phyloP scores from a whole-genome alignment of 2,329 filamentous ascomycete genomes.

The Tothia fuscella region DNA sequence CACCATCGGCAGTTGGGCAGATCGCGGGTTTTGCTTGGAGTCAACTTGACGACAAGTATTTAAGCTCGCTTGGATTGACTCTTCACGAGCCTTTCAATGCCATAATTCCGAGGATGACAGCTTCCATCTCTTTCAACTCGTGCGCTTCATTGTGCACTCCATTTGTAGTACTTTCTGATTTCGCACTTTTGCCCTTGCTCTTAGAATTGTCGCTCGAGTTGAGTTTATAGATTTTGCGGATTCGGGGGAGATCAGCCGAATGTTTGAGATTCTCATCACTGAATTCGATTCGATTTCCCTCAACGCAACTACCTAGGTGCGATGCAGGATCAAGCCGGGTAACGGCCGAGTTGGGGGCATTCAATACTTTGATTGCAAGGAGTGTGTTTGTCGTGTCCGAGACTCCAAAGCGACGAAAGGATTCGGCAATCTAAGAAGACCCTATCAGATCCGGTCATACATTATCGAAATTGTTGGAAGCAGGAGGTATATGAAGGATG shows the following conservation, averaged over 20 bases:
- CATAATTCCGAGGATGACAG: conserved; percentile 12
- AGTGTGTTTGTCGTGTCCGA: conserved; percentile 56
- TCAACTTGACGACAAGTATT: background rate
- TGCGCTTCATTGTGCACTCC: conserved; percentile 1
- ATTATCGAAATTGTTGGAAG: too few relatives aligned
- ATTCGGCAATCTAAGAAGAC: conserved; percentile 63
- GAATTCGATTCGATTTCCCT: conserved; percentile 49
- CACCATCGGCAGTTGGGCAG: background rate
- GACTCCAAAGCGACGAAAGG: conserved; percentile 82
- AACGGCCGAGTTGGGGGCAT: conserved; percentile 16
- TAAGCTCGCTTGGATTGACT: too few relatives aligned
- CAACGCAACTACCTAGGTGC: conserved; percentile 51
- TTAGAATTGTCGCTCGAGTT: background rate
- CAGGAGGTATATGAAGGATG: background rate
- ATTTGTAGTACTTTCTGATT: background rate
- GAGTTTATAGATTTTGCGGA: conserved; percentile 12
- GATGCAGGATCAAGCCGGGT: conserved; percentile 21
- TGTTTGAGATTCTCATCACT: conserved; percentile 39
- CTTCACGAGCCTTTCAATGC: conserved; percentile 12
- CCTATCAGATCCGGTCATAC: background rate
- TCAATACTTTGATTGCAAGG: conserved; percentile 67
- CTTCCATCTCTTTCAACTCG: conserved; percentile 11
- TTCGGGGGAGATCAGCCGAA: conserved; percentile 7
- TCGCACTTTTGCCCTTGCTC: background rate
- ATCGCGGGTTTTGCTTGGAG: background rate